phyloP scores from a whole-genome alignment of 495 filamentous ascomycete species.

The Astrothelium macrocarpum region DNA sequence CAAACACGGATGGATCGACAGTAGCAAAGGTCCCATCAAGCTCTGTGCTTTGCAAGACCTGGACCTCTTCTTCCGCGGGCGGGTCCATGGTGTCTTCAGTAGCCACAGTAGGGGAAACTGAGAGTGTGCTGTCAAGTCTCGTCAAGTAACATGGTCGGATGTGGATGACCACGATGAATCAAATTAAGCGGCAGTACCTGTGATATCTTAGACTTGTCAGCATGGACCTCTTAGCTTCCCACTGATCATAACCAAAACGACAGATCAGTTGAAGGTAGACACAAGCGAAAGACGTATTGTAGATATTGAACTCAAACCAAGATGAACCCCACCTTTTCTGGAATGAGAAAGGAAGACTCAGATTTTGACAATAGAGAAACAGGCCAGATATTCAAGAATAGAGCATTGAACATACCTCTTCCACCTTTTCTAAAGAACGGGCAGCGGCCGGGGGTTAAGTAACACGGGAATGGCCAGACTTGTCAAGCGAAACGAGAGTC shows the following conservation, averaged over 20 bases:
- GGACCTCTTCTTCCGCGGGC: background rate
- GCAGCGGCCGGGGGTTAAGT: background rate
- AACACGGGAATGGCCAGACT: background rate
- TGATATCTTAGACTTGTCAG: background rate
- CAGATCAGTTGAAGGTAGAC: background rate
- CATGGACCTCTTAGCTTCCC: background rate
- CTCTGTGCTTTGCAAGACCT: background rate
- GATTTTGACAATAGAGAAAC: background rate
- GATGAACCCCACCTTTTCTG: background rate
- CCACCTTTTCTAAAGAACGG: background rate
- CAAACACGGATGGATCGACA: conserved; percentile 1
- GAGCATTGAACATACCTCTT: background rate
- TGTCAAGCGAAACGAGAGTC: background rate
- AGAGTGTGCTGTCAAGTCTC: background rate
- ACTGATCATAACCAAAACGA: background rate
- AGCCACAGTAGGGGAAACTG: background rate
- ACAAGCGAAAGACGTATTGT: background rate
- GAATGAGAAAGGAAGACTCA: background rate
- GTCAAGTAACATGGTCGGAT: background rate
- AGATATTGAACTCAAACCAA: background rate
- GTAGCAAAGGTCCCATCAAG: background rate
- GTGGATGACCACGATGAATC: background rate
- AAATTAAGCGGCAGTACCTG: background rate
- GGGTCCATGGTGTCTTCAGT: background rate
- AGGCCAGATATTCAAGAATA: background rate